Percentiles rank a stretch among this genome's conserved stretches.
Conservation (phyloP, 1,284 basidiomycete genomes). For the Ustilago crameri region DNA sequence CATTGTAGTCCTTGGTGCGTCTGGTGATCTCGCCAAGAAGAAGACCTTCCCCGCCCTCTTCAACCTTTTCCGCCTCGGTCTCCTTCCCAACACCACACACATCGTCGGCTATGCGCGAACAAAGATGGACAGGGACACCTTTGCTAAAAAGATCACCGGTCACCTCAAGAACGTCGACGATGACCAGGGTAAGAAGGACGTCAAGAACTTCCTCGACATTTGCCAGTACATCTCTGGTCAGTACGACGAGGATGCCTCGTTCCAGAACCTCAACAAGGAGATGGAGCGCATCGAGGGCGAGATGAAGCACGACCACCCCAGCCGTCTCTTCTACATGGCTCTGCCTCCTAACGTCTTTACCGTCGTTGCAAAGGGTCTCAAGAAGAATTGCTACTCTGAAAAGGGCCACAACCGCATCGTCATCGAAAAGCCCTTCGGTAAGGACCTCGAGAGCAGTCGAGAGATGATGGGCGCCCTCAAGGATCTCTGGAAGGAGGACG, state of each 20-base stretch:
- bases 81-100: constrained; percentile 59
- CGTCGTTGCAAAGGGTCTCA: constrained; percentile 63
- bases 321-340: constrained; percentile 67
- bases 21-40: constrained; percentile 98
- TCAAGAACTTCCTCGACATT: constrained; percentile 56
- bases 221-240: constrained; percentile 66
- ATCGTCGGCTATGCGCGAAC: constrained; percentile 69
- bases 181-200: constrained; percentile 53
- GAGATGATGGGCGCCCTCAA: constrained; percentile 67
- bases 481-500: constrained; percentile 66
- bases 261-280: constrained; percentile 60
- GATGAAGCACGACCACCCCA: constrained; percentile 41
- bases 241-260: constrained; percentile 64
- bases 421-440: constrained; percentile 67
- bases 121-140: constrained; percentile 66
- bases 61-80: constrained; percentile 59
- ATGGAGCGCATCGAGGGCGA: constrained; percentile 57
- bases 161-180: constrained; percentile 55
- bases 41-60: constrained; percentile 72
- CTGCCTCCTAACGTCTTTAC: constrained; percentile 67
- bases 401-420: constrained; percentile 64
- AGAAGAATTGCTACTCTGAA: constrained; percentile 63
- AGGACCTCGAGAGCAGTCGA: constrained; percentile 64
- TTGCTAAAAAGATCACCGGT: constrained; percentile 60
- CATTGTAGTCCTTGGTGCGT: constrained; percentile 87